Conservation (phyloP, 805 yeast species). For the Starmerella cellae region DNA sequence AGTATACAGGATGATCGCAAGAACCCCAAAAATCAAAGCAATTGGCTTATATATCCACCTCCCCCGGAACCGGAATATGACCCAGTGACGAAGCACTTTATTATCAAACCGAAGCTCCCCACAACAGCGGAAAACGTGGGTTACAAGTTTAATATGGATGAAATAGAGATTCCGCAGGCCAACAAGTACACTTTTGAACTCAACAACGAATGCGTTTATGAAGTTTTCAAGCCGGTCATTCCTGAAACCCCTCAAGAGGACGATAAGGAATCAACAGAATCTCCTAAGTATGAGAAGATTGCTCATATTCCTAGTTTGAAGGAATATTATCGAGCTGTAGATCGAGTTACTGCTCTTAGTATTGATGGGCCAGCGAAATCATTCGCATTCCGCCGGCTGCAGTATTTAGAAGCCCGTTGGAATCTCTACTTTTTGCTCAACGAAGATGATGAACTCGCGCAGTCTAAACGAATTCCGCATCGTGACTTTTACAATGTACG, state of each 20-base stretch:
- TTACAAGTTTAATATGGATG: slow-evolving; percentile 45
- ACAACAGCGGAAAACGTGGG: slow-evolving; percentile 32
- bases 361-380: slow-evolving; percentile 95
- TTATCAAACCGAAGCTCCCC: slow-evolving; percentile 24
- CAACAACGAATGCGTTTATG: slow-evolving; percentile 58
- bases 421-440: slow-evolving; percentile 74
- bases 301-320: slow-evolving; percentile 60
- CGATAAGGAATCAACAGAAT: slow-evolving; percentile 12
- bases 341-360: slow-evolving; percentile 55
- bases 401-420: slow-evolving; percentile 95
- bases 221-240: slow-evolving; percentile 34
- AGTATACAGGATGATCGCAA: slow-evolving; percentile 62
- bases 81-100: slow-evolving; percentile 41
- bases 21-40: slow-evolving; percentile 68
- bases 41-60: slow-evolving; percentile 78
- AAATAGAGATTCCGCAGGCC: slow-evolving; percentile 42
- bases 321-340: slow-evolving; percentile 78
- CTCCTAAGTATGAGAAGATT: slow-evolving; percentile 24
- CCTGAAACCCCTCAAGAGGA: not conserved
- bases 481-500: slow-evolving; percentile 94
- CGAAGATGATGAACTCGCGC: slow-evolving; percentile 84
- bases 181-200: slow-evolving; percentile 32
- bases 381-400: slow-evolving; percentile 85
- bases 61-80: slow-evolving; percentile 90
- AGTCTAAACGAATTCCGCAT: slow-evolving; percentile 85